A percentile compares a stretch with the other conserved stretches of the same genome.
Evolutionary conservation across 2,329 filamentous ascomycete genomes (phyloP).

Genomic region (Fusarium bactridioides): DNA sequence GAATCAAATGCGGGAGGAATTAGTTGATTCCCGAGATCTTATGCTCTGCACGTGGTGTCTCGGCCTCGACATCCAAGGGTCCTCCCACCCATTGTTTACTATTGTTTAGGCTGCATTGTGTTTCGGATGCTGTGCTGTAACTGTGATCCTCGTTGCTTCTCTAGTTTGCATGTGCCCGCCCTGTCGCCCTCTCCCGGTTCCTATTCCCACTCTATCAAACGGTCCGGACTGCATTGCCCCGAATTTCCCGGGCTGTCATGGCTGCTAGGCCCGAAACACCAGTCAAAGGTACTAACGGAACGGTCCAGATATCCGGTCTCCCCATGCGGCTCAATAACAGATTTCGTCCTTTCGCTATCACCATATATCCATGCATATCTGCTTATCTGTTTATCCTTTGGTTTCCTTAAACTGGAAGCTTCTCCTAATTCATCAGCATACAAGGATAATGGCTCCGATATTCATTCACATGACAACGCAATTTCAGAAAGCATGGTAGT

Average conservation of each 20-base stretch:
- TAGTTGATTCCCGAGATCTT: slow-evolving; percentile 17
- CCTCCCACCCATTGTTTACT: not conserved
- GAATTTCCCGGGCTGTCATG: slow-evolving; percentile 20
- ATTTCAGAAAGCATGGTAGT: not conserved
- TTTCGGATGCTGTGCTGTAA: slow-evolving; percentile 7
- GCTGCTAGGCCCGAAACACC: slow-evolving; percentile 36
- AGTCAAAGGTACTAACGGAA: slow-evolving; percentile 1
- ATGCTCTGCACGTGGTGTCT: slow-evolving; percentile 24
- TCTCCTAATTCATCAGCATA: not conserved
- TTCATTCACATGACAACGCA: not conserved
- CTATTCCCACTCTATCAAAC: slow-evolving; percentile 19
- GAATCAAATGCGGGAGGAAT: slow-evolving; percentile 12
- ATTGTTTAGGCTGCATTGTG: slow-evolving; percentile 11
- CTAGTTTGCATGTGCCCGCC: not conserved
- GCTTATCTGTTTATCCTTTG: not conserved
- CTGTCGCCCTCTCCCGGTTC: not conserved
- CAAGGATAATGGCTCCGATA: not conserved
- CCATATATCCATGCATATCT: not conserved
- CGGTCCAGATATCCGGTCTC: not conserved
- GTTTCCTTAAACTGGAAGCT: not conserved
- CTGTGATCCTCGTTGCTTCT: slow-evolving; percentile 1
- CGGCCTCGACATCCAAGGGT: slow-evolving; percentile 20
- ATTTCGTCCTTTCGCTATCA: not conserved
- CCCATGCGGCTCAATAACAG: not conserved
- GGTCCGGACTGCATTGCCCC: slow-evolving; percentile 25